phyloP scores from a whole-genome alignment of 768 basidiomycete species.

The Pulveroboletus frians region DNA sequence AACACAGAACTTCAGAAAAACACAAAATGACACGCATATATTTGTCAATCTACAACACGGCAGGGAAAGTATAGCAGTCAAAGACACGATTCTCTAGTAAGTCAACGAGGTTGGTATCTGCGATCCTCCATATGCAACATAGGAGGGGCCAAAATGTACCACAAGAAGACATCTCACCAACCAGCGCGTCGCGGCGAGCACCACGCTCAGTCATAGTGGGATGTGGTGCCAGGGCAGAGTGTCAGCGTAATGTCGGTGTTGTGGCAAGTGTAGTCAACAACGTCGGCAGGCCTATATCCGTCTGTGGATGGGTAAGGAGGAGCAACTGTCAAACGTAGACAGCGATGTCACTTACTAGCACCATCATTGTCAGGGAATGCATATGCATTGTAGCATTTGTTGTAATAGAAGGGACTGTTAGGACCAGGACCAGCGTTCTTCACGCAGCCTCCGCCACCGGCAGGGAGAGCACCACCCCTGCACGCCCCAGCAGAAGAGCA shows the following conservation, averaged over 20 bases:
- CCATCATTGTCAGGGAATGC: conserved; percentile 34
- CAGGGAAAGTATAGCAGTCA: no score
- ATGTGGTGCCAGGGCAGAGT: conserved; percentile 26
- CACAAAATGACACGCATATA: no score
- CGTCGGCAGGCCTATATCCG: conserved; percentile 26
- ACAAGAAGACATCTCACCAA: background rate
- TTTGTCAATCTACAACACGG: no score
- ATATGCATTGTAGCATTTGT: conserved; percentile 27
- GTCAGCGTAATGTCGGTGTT: conserved; percentile 28
- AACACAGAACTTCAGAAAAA: no score
- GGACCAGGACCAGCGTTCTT: conserved; percentile 28
- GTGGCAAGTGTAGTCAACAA: conserved; percentile 26
- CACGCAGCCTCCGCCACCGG: conserved; percentile 24
- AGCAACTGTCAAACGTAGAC: background rate
- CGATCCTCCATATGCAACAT: background rate
- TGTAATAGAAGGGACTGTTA: conserved; percentile 27
- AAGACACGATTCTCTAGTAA: no score
- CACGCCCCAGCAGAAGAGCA: conserved; percentile 27
- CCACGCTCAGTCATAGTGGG: conserved; percentile 4
- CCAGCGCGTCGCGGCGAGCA: background rate
- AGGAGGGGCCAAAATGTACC: background rate
- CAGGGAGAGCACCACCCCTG: conserved; percentile 26
- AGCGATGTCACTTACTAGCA: conserved; percentile 12
- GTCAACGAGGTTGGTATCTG: no score
- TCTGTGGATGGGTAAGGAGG: conserved; percentile 4